These are phyloP conservation scores for Pichia sporocuriosa DNA, from an alignment of 805 yeast species.

Conservation along the genomic window DNA sequence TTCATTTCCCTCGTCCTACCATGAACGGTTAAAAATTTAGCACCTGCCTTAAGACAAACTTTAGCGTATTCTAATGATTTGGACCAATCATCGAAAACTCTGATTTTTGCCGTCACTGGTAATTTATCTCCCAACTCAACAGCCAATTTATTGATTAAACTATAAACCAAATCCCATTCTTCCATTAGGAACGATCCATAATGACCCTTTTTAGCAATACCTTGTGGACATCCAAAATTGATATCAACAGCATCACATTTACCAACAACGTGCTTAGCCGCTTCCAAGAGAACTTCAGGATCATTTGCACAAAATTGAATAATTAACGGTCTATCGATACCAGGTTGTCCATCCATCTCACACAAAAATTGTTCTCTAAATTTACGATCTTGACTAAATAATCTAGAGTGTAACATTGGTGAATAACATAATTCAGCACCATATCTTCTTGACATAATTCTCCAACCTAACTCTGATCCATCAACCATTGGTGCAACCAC, in stretches of 20 bases:
- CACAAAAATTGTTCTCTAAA: conserved; percentile 74
- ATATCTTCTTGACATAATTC: conserved; percentile 73
- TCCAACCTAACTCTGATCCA: conserved; percentile 93
- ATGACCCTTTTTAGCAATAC: conserved; percentile 89
- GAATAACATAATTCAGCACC: conserved; percentile 95
- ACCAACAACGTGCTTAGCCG: conserved; percentile 75
- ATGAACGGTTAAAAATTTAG: conserved; percentile 90
- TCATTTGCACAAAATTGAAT: conserved; percentile 98
- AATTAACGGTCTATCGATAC: conserved; percentile 73
- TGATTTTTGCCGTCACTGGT: conserved; percentile 93
- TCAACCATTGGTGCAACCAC: conserved; percentile 99
- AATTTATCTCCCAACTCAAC: conserved; percentile 50
- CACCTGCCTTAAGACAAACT: conserved; percentile 88
- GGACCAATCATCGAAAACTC: conserved; percentile 79
- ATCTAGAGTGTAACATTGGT: conserved; percentile 92
- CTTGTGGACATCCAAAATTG: conserved; percentile 97
- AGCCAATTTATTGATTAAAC: conserved; percentile 67
- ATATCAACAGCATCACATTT: conserved; percentile 94
- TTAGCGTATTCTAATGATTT: conserved; percentile 82
- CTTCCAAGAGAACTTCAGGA: conserved; percentile 71
- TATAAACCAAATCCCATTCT: conserved; percentile 81
- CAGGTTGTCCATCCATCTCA: conserved; percentile 62
- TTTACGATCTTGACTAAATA: conserved; percentile 78
- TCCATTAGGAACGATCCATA: conserved; percentile 97
- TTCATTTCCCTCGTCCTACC: conserved; percentile 97